Percentiles rank a stretch among this genome's conserved stretches.
These are phyloP conservation scores for Knufia petricola DNA, from an alignment of 2,329 filamentous ascomycete genomes.

Conservation along the genomic window DNA sequence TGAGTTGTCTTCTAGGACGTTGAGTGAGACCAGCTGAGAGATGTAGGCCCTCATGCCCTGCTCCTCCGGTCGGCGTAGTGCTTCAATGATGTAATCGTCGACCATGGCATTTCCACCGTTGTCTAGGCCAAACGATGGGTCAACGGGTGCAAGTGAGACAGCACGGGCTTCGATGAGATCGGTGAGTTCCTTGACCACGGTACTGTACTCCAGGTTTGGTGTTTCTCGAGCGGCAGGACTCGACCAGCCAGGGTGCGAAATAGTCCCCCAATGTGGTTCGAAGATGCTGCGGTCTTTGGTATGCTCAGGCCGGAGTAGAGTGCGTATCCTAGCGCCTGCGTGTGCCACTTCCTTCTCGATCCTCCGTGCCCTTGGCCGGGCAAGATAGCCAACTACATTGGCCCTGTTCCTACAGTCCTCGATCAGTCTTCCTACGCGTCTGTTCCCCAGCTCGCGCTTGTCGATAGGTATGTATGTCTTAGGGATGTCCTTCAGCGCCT, in stretches of 20 bases:
- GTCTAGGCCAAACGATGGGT: constrained; percentile 38
- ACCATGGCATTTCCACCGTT: constrained; percentile 21
- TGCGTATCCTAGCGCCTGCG: constrained; percentile 15
- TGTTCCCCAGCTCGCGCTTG: constrained; percentile 64
- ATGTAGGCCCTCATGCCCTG: constrained; percentile 77
- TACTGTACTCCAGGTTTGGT: constrained; percentile 71
- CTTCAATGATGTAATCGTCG: constrained; percentile 48
- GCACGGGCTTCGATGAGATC: constrained; percentile 88
- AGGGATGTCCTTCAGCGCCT: constrained; percentile 69
- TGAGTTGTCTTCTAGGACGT: constrained; percentile 48
- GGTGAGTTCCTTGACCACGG: constrained; percentile 73
- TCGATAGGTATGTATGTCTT: constrained; percentile 79
- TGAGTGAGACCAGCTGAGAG: constrained; percentile 56
- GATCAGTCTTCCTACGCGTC: constrained; percentile 66
- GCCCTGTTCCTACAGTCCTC: constrained; percentile 62
- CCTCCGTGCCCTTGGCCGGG: constrained; percentile 54
- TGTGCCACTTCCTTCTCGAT: constrained; percentile 28
- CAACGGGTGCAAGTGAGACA: constrained; percentile 66
- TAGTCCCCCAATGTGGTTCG: constrained; percentile 64
- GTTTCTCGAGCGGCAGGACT: constrained; percentile 66
- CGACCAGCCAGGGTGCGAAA: constrained; percentile 82
- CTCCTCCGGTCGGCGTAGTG: constrained; percentile 59
- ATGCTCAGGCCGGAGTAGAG: constrained; percentile 12
- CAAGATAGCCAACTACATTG: constrained; percentile 70
- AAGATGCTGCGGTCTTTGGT: constrained; percentile 1